Percentiles rank a stretch among this genome's conserved stretches.
phyloP scores from a whole-genome alignment of 345 rosid genomes.

The Moricandia arvensis region DNA sequence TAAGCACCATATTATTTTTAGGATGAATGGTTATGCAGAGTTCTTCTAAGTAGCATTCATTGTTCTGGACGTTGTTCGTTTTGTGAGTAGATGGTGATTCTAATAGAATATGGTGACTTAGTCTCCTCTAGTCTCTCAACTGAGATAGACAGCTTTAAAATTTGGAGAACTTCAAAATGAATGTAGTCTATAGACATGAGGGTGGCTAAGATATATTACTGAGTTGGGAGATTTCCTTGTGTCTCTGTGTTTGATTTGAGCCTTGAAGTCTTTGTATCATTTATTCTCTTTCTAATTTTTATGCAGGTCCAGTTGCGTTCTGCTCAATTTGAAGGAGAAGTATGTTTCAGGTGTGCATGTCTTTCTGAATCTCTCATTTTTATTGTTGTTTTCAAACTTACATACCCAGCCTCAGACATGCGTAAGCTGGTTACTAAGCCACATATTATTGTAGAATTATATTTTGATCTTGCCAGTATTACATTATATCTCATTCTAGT shows the following conservation, averaged over 20 bases:
- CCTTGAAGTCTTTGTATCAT: slow-evolving; percentile 14
- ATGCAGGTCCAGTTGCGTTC: slow-evolving; percentile 61
- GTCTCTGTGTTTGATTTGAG: not conserved
- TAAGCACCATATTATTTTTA: not conserved
- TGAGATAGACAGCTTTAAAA: not conserved
- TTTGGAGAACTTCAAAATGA: slow-evolving; percentile 4
- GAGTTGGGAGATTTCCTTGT: slow-evolving; percentile 1
- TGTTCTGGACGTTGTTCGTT: not conserved
- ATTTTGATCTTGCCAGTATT: not conserved
- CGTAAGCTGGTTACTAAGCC: slow-evolving; percentile 12
- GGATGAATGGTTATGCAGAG: not conserved
- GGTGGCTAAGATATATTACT: not conserved
- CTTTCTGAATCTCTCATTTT: slow-evolving; percentile 21
- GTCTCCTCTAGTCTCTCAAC: not conserved
- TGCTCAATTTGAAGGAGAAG: slow-evolving; percentile 79
- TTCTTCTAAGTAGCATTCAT: not conserved
- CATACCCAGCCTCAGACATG: slow-evolving; percentile 6
- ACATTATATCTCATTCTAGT: slow-evolving; percentile 11
- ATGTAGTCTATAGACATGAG: not conserved
- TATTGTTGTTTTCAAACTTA: not conserved
- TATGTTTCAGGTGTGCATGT: slow-evolving; percentile 65
- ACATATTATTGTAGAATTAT: slow-evolving; percentile 4
- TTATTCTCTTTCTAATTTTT: not conserved
- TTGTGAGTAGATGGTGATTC: slow-evolving; percentile 6
- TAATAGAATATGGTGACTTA: not conserved